Base-by-base conservation (phyloP, 305 asterid species). In the Fraxinus angustifolia region DNA sequence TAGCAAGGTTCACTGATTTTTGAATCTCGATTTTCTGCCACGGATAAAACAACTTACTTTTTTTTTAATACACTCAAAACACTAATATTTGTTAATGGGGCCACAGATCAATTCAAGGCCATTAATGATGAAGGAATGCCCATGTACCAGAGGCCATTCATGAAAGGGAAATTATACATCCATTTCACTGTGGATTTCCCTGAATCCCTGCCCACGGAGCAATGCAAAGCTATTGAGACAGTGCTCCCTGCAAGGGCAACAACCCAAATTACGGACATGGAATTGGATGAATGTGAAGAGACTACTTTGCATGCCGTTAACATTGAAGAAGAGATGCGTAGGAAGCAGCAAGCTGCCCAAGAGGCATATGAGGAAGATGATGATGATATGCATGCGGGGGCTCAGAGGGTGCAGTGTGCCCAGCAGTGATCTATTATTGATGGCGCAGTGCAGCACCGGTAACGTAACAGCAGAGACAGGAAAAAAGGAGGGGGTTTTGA, bases 41-140 rank as follows among this genome's bases (percentile, higher is more conserved):
- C 3, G 0, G 70, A 60, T 21, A 21, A 6, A 17, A 34, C 67
- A 72, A 10, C 23, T 2, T 60, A 4, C 36, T 1, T 8, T 53
- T 6, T 11, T 62, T 12, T 62, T 34, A 23, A n/a, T 33, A 4
- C 3, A 8, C 65, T 14, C 26, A 28, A 77, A 21, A 23, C 71
- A 14, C 60, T 78, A 36, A 67, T 23, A 34, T 79, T 48, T 26
- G 30, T 30, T 38, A 8, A 56, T 84, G 73, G 58, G 62, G 50
- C 7, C 78, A 79, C 93, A 94, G 98, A 92, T 87, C 95, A 90
- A 83, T 93, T 85, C 82, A 95, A 93, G 90, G 98, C 98, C 50
- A 91, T 95, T 76, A 93, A 95, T 72, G 98, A 94, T 78, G 98
- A 95, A 87, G 98, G 98, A 23, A 95, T 95, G 98, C 96, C 97